Percentiles rank a stretch among this genome's conserved stretches.
These are phyloP conservation scores for Aplosporella prunicola DNA, from an alignment of 2,329 filamentous ascomycete species.

Conservation along the genomic window DNA sequence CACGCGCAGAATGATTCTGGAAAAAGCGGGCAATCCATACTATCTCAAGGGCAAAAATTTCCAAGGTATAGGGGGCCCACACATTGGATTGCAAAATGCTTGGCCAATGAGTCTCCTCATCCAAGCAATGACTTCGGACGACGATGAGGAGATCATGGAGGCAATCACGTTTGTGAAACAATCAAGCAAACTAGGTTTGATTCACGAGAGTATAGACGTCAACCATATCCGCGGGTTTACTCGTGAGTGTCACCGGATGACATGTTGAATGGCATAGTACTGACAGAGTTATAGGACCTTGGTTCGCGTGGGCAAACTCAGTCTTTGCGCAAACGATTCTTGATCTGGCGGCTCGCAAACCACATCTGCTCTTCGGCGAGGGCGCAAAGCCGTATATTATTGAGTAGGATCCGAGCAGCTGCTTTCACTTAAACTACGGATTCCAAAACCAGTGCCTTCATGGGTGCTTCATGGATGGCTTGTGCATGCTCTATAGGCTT, in stretches of 20 bases:
- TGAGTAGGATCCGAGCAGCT: constrained; percentile 11
- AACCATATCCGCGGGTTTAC: constrained; percentile 63
- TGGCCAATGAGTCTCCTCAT: constrained; percentile 96
- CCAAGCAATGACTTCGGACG: constrained; percentile 78
- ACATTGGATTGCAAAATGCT: constrained; percentile 77
- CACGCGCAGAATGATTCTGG: constrained; percentile 73
- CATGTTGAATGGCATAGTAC: not conserved
- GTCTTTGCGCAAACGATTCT: constrained; percentile 90
- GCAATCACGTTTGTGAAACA: constrained; percentile 66
- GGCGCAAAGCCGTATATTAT: constrained; percentile 50
- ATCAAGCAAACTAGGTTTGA: constrained; percentile 65
- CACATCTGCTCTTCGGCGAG: constrained; percentile 70
- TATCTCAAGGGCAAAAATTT: constrained; percentile 70
- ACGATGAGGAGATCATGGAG: constrained; percentile 70
- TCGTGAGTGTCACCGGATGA: constrained; percentile 39
- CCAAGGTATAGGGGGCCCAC: constrained; percentile 75
- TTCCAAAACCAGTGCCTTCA: not conserved
- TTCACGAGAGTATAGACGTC: constrained; percentile 90
- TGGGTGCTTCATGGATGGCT: not conserved
- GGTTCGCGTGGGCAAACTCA: constrained; percentile 98
- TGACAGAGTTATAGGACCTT: constrained; percentile 47
- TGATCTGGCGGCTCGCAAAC: constrained; percentile 80
- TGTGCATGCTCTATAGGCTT: not conserved
- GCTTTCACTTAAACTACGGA: not conserved
- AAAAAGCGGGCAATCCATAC: constrained; percentile 74